Evolutionary conservation across 2,329 filamentous ascomycete genomes (phyloP).

Genomic region (Colletotrichum filicis): DNA sequence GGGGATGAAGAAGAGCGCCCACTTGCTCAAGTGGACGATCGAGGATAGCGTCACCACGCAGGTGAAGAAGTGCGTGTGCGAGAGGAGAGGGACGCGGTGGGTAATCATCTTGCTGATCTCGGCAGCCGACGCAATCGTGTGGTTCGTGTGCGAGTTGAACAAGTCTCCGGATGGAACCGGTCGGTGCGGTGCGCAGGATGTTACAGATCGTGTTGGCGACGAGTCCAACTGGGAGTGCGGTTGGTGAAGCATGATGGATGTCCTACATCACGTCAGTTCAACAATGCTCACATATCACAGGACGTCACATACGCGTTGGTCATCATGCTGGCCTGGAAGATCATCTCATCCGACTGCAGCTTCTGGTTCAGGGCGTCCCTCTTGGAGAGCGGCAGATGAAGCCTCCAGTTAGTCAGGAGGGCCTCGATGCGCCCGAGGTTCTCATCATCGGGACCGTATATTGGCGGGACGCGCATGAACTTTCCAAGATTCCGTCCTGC

Average conservation of each 20-base stretch:
- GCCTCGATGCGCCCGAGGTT: slow-evolving; percentile 63
- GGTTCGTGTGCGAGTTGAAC: slow-evolving; percentile 78
- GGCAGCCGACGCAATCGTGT: slow-evolving; percentile 82
- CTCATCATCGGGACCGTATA: slow-evolving; percentile 64
- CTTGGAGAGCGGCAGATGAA: slow-evolving; percentile 81
- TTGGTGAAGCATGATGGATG: slow-evolving; percentile 81
- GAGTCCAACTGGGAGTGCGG: slow-evolving; percentile 80
- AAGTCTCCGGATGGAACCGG: slow-evolving; percentile 59
- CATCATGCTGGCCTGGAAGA: slow-evolving; percentile 92
- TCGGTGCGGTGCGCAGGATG: slow-evolving; percentile 73
- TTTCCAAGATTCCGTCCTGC: slow-evolving; percentile 82
- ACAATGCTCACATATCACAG: neutral
- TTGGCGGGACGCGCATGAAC: slow-evolving; percentile 71
- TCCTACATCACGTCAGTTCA: slow-evolving; percentile 47
- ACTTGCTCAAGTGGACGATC: slow-evolving; percentile 84
- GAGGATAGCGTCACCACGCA: slow-evolving; percentile 83
- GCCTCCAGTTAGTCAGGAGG: slow-evolving; percentile 77
- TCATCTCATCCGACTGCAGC: slow-evolving; percentile 84
- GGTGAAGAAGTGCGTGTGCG: slow-evolving; percentile 86
- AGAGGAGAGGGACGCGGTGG: slow-evolving; percentile 76
- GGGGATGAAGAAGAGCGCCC: slow-evolving; percentile 71
- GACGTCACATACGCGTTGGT: slow-evolving; percentile 67
- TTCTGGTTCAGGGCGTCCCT: slow-evolving; percentile 74
- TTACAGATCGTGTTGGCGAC: slow-evolving; percentile 67
- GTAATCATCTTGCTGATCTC: slow-evolving; percentile 81